Base-by-base conservation (phyloP, 176 grass and related monocot species). In the Oryza brachyantha region DNA sequence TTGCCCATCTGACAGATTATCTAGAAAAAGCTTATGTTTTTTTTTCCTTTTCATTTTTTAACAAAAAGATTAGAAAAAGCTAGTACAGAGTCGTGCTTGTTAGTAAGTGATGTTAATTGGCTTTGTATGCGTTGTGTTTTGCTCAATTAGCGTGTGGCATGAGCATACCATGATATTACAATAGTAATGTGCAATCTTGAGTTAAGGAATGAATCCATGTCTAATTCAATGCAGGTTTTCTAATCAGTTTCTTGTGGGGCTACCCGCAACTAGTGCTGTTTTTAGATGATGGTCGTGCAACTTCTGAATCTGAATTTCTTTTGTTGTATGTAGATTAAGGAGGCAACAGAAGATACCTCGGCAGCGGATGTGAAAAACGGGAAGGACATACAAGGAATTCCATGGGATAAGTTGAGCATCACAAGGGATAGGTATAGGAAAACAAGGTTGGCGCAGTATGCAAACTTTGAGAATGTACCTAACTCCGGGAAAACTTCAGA, bases 331-430 rank as follows among this genome's bases (percentile, higher is more conserved):
- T 54, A 91, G 85, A 72, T 81, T 74, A 73, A 74, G 55, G 86
- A 86, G 66, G 19, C 22, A 10, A 80, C 85, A 13, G 87, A 97
- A 29, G 91, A 92, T 50, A 94, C 75, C 4, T 70, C 87, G 19
- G 78, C 85, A 1, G 66, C 64, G 38, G 83, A 97, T 75, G 87
- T 84, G 73, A 88, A 84, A 69, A 90, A 69, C 70, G 91, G 94
- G 55, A 90, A 70, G 64, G 94, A 97, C 74, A 94, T 97, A 24
- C 91, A 97, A 72, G 94, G 94, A 61, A 97, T 97, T 57, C 73
- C 80, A 19, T 97, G 91, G 91, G 74, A 93, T 29, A 85, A 29
- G 55, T 2, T 84, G 61, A 73, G 35, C 61, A 86, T 64, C 41
- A 73, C 94, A 29, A 87, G 91, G 58, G 89, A 94, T 9, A 52